Conservation (phyloP, 164 flowering plant genomes). For the Litsea cubeba region DNA sequence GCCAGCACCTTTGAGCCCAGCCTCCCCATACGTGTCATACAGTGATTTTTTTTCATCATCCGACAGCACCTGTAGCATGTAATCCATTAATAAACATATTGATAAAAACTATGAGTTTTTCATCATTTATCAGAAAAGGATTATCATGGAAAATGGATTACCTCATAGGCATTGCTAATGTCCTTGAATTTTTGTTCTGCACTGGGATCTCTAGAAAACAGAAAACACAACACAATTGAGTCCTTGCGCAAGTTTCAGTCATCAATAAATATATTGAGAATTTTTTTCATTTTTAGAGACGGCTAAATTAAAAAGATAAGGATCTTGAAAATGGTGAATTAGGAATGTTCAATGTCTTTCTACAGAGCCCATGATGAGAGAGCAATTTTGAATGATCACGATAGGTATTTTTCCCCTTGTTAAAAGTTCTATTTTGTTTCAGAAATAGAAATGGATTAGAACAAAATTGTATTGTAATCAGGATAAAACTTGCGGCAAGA, state of each 20-base stretch:
- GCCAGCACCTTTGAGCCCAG: conserved; percentile 87
- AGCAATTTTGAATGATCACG: no score
- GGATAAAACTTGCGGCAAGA: not conserved
- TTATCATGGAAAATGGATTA: conserved; percentile 16
- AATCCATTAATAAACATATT: no score
- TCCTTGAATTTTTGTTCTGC: conserved; percentile 94
- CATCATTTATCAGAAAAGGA: not conserved
- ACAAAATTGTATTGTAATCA: not conserved
- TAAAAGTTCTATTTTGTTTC: no score
- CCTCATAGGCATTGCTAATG: conserved; percentile 97
- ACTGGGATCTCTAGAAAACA: conserved; percentile 66
- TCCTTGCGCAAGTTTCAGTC: not conserved
- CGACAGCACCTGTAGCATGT: conserved; percentile 70
- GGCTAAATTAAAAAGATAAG: no score
- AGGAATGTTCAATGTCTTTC: no score
- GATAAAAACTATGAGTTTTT: conserved; percentile 2
- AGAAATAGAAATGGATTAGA: not conserved
- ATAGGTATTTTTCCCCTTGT: no score
- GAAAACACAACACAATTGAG: not conserved
- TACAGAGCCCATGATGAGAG: no score
- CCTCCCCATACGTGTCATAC: conserved; percentile 93
- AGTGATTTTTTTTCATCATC: conserved; percentile 93
- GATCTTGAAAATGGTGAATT: no score
- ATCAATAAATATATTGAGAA: not conserved
- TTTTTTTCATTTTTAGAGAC: not conserved